Base-by-base conservation (phyloP, 2,329 filamentous ascomycete species). In the Diaporthe vexans region DNA sequence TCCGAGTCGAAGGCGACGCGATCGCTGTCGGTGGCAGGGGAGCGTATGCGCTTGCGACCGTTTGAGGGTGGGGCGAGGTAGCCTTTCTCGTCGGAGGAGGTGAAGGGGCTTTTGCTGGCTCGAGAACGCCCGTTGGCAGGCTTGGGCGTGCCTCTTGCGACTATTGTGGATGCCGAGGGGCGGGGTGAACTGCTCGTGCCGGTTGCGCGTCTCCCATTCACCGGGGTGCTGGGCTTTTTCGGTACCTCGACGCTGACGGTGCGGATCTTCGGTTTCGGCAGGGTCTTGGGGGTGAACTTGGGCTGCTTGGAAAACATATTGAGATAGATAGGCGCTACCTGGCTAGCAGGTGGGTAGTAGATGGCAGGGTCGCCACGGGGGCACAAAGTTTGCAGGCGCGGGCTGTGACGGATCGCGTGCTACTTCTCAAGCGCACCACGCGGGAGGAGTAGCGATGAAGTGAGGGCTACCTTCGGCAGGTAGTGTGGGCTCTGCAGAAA, bases 1-100 rank as follows among this genome's bases (percentile, higher is more conserved):
- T 89, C 87, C 67, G 86, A 87, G 75, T 86, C 87, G 74, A 88
- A 89, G 71, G 86, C 84, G 76, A 88, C 82, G 68, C 85, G 85
- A 67, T 75, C 74, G 51, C 74, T 75, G 56, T 87, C 86, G 74
- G 84, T 87, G 17, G 83, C 85, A 4, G 88, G 87, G 10, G 88
- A 89, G 43, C 74, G 74, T 72, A 74, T 74, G 72, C 74, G 74
- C 54, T 74, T 75, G 65, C 51, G 72, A 57, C 40, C 58, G 51
- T 35, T 37, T 56, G 71, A 21, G 21, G 74, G 74, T 35, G 68
- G 61, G 40, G 71, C 74, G 72, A 75, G 74, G 65, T 54, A 52
- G 58, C 69, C 57, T 33, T 61, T 68, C 63, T 75, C 74, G 65
- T 73, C 65, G 57, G 74, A 71, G 24, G 71, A 75, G 65, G 74